phyloP scores from a whole-genome alignment of 495 filamentous ascomycete genomes.

The Penicillium cataractarum region DNA sequence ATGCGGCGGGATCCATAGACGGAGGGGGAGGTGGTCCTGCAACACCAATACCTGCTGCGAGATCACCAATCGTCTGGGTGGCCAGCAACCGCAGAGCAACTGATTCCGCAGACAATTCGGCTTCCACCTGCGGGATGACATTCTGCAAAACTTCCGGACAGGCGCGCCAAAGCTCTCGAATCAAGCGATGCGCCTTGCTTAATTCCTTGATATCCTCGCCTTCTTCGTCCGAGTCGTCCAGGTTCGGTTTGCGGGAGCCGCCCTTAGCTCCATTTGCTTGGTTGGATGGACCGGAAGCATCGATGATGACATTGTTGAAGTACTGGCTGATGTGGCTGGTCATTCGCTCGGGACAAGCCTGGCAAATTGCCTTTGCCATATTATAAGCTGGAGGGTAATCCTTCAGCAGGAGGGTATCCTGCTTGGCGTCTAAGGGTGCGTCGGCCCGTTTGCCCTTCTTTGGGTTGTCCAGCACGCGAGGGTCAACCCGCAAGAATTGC shows the following conservation, averaged over 20 bases:
- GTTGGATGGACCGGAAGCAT: slow-evolving; percentile 63
- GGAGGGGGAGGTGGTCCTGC: slow-evolving; percentile 78
- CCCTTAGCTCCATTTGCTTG: slow-evolving; percentile 49
- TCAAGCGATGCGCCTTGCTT: slow-evolving; percentile 82
- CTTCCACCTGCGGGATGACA: slow-evolving; percentile 91
- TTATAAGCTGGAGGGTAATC: slow-evolving; percentile 90
- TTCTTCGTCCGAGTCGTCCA: slow-evolving; percentile 77
- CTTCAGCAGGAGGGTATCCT: slow-evolving; percentile 78
- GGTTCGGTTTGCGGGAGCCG: slow-evolving; percentile 49
- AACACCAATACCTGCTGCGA: slow-evolving; percentile 88
- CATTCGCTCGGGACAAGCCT: slow-evolving; percentile 90
- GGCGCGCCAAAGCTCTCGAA: slow-evolving; percentile 93
- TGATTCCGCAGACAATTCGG: slow-evolving; percentile 88
- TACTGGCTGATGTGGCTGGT: slow-evolving; percentile 90
- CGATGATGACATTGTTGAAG: slow-evolving; percentile 94
- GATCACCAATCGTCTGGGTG: slow-evolving; percentile 91
- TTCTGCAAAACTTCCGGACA: slow-evolving; percentile 87
- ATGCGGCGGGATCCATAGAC: slow-evolving; percentile 74
- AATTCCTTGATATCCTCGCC: slow-evolving; percentile 87
- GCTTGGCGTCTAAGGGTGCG: slow-evolving; percentile 64
- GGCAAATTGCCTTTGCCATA: slow-evolving; percentile 94
- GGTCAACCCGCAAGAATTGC: slow-evolving; percentile 88
- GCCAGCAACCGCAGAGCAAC: slow-evolving; percentile 81
- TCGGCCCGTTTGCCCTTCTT: slow-evolving; percentile 64
- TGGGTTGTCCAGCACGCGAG: slow-evolving; percentile 52